These are phyloP conservation scores for Closterium sp. DNA, from an alignment of 139 green algal genomes.

Conservation along the genomic window DNA sequence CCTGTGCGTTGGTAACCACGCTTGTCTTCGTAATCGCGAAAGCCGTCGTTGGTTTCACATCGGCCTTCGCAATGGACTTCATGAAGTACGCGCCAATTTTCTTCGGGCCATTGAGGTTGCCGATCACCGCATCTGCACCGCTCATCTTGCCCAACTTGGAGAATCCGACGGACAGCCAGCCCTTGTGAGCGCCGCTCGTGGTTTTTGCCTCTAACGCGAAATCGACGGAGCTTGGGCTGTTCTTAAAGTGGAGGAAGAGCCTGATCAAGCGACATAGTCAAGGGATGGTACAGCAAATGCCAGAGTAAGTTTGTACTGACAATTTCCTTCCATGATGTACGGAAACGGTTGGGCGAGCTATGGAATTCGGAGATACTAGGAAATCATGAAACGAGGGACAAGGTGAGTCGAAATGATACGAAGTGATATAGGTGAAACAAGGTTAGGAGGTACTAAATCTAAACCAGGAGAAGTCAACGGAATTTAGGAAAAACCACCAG, in stretches of 20 bases:
- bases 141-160: neutral
- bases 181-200: neutral
- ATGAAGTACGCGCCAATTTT: neutral
- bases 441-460: too few species aligned
- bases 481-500: too few species aligned
- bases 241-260: neutral
- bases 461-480: too few species aligned
- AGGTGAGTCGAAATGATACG: too few species aligned
- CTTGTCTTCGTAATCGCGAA: neutral
- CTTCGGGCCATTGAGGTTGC: neutral
- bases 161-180: neutral
- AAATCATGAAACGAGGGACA: too few species aligned
- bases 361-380: too few species aligned
- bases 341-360: neutral
- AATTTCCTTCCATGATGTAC: too few species aligned
- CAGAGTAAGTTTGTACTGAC: too few species aligned
- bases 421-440: too few species aligned
- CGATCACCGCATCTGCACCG: neutral
- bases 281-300: too few species aligned
- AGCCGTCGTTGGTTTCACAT: neutral
- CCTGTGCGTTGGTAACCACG: neutral
- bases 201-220: neutral
- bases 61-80: neutral
- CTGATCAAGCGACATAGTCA: neutral
- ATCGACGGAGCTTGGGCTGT: neutral